Base-by-base conservation (phyloP, 179 eudicot genomes). In the Corrigiola litoralis region DNA sequence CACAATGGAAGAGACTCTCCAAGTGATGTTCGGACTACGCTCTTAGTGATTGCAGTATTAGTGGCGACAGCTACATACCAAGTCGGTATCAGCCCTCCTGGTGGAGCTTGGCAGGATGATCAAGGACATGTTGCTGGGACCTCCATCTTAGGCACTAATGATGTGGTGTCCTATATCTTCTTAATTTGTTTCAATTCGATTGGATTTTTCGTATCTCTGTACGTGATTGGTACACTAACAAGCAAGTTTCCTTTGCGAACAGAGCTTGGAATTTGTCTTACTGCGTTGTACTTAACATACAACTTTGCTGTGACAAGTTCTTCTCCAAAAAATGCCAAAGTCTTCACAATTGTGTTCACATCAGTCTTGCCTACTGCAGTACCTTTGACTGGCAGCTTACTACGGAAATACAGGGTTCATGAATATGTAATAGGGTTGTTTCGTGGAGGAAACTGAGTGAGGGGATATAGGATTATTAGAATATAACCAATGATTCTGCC, bases 21-120 rank as follows among this genome's bases (percentile, higher is more conserved):
- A 3, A 64, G 84, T 28, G 78, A 80, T 23, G 80, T 67, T 0
- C 82, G 84, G n/a, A 69, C 60, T 33, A 47, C 75, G 9, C 80
- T 83, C 5, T 29, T 79, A 16, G 81, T 77, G 17, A 76, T 82
- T 38, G 75, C 81, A 4, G 75, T 72, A n/a, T 68, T 80, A 21
- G 83, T 80, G 18, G 70, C 79, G 14, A 70, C 84, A 20, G 79
- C 82, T 10, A 77, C 84, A 2, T 83, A 74, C 68, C 82, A 83
- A 61, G 77, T 76, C 12, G 75, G 75, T 4, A 63, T 77, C 49
- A 80, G 31, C 21, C 87, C 84, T 13, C 87, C 87, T 16, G 79
- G 84, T 51, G 72, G 76, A n/a, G 29, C 68, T 2, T 80, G 86
- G 86, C 81, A 79, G 63, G 79, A 78, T n/a, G 21, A 12, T 7